Percentiles rank a stretch among this genome's conserved stretches.
Conservation (phyloP, 192 early-diverging fungal genomes). For the Geranomyces michiganensis region DNA sequence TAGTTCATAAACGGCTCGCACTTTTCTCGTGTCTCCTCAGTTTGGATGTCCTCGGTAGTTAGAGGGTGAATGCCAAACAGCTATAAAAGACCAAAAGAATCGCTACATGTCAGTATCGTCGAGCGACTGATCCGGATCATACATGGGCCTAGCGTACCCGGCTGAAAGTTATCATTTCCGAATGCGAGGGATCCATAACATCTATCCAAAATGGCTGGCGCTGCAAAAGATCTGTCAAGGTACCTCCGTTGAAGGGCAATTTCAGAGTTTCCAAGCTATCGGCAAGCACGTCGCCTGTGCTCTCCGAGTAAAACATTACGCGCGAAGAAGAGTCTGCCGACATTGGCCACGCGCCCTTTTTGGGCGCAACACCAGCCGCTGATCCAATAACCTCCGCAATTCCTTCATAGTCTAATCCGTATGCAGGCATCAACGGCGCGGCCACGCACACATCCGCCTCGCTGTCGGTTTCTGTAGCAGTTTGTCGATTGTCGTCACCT, state of each 20-base stretch:
- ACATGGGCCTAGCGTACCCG: slow-evolving; percentile 5
- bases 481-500: neutral
- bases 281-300: slow-evolving; percentile 33
- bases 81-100: slow-evolving; percentile 18
- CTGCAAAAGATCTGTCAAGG: slow-evolving; percentile 32
- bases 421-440: neutral
- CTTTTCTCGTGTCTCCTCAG: slow-evolving; percentile 89
- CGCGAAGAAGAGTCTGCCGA: slow-evolving; percentile 19
- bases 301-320: slow-evolving; percentile 49
- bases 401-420: slow-evolving; percentile 24
- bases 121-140: neutral
- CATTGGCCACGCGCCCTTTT: neutral
- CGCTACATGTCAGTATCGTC: neutral
- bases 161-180: slow-evolving; percentile 48
- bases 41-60: slow-evolving; percentile 89
- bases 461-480: neutral
- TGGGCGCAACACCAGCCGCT: neutral
- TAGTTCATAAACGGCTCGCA: slow-evolving; percentile 91
- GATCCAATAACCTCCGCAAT: slow-evolving; percentile 21
- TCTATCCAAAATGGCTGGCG: slow-evolving; percentile 57
- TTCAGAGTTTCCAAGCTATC: slow-evolving; percentile 36
- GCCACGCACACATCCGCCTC: slow-evolving; percentile 25
- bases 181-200: slow-evolving; percentile 44
- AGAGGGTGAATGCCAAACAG: slow-evolving; percentile 87
- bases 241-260: slow-evolving; percentile 13